Evolutionary conservation across 2,329 filamentous ascomycete genomes (phyloP).

Genomic region (Talaromyces amestolkiae): DNA sequence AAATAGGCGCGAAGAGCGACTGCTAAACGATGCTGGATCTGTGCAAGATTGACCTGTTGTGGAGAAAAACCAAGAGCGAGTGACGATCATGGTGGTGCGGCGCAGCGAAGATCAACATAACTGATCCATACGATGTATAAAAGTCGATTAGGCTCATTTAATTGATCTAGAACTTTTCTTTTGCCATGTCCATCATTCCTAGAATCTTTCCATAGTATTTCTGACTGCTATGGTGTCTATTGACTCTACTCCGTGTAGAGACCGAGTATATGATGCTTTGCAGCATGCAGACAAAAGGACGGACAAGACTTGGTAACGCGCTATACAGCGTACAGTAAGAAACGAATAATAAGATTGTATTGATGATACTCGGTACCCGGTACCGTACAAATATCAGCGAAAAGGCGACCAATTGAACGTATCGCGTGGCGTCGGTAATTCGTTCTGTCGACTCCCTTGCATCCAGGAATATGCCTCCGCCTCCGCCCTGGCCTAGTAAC

Average conservation of each 20-base stretch:
- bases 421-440: conserved; percentile 15
- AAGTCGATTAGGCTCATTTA: conserved; percentile 3
- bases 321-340: neutral
- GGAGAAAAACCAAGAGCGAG: conserved; percentile 6
- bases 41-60: conserved; percentile 3
- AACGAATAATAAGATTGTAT: neutral
- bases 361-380: neutral
- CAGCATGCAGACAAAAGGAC: neutral
- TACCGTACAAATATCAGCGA: neutral
- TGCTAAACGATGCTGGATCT: neutral
- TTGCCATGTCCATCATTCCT: neutral
- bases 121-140: neutral
- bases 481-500: neutral
- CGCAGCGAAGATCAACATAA: conserved; percentile 5
- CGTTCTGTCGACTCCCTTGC: conserved; percentile 10
- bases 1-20: neutral
- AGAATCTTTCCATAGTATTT: neutral
- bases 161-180: neutral
- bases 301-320: neutral
- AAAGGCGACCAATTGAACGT: neutral
- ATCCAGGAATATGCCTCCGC: conserved; percentile 12
- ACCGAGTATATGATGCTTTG: neutral
- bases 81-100: conserved; percentile 7
- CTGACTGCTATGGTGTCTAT: neutral
- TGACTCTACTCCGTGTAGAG: neutral